Base-by-base conservation (phyloP, 2,329 filamentous ascomycete genomes). In the Aspergillus clavatus region DNA sequence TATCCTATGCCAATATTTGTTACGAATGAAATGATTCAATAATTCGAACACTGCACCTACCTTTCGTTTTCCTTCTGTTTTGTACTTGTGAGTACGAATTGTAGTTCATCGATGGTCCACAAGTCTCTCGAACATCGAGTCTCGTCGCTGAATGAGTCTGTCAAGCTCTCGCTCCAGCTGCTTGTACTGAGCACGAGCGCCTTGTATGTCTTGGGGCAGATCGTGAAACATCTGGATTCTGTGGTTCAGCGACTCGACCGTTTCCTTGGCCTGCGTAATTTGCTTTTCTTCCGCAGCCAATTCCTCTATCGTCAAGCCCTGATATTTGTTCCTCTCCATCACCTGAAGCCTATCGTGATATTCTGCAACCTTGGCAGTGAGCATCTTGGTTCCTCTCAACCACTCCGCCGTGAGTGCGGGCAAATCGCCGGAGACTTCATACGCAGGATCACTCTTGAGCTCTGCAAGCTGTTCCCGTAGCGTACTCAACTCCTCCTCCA, bases 71-170 rank as follows among this genome's bases (percentile, higher is more conserved):
- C n/a, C n/a, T n/a, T n/a, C n/a, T n/a, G n/a, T n/a, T n/a, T n/a
- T n/a, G n/a, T n/a, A n/a, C n/a, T n/a, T n/a, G n/a, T n/a, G n/a
- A n/a, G n/a, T n/a, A n/a, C n/a, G n/a, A n/a, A n/a, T n/a, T 22
- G 18, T 35, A 21, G 16, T 27, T 52, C 29, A 46, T 24, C 26
- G 27, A 12, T 27, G 38, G 35, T 82, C 80, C 2, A 88, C 81
- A 38, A 93, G 63, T 2, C 76, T 78, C 61, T 91, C 88, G 61
- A 95, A 94, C 43, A 88, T 73, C 23, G 71, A 75, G 62, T 95
- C 88, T 43, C 89, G 78, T 54, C 76, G 75, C 52, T 74, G 74
- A 22, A 77, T 82, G 41, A 88, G 68, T 7, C 70, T 68, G 29
- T 77, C 74, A 37, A 95, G 70, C 58, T 89, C 81, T 2, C 72